Base-by-base conservation (phyloP, 2,329 filamentous ascomycete species). In the Lasiodiplodia theobromae region DNA sequence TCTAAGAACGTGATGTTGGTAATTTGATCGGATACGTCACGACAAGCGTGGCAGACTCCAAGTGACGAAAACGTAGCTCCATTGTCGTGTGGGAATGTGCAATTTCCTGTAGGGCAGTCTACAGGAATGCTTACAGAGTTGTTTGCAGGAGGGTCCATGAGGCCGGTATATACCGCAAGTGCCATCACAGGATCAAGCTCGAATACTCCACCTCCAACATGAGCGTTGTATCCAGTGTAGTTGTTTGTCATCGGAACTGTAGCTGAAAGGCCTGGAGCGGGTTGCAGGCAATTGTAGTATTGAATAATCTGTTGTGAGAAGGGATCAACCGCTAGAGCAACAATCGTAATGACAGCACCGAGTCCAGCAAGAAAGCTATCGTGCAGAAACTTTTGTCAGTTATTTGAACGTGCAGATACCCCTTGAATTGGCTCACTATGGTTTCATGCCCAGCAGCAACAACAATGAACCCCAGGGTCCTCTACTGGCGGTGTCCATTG, bases 71-170 rank as follows among this genome's bases (percentile, higher is more conserved):
- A 51, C 6, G 25, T 37, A 18, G 21, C 58, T 2, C 38, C 31
- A 18, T 25, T 18, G 6, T 63, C 58, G 10, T 63, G 25, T 14
- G 40, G 40, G 25, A 51, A 51, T 5, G 40, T 51, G 58, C 40
- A 51, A 16, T 63, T 51, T 34, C 31, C 47, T 21, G 58, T 51
- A 12, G 47, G 58, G 16, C 58, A 63, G 23, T 63, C 28, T 3
- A 49, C 58, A n/a, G 40, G 3, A 16, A 63, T 21, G 47, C 40
- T 34, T n/a, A 37, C 40, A 37, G 40, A 51, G 7, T 40, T 38
- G 47, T 37, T 63, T 21, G 58, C 44, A 4, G 31, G 58, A 63
- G 58, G 47, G n/a, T 21, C n/a, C 40, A 51, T n/a, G 16, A 63
- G 47, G 12, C 58, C 58, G 16, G 58, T 51, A 25, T 63, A 51